Evolutionary conservation across 106 monocot genomes (phyloP).

Genomic region (Allium cepa): DNA sequence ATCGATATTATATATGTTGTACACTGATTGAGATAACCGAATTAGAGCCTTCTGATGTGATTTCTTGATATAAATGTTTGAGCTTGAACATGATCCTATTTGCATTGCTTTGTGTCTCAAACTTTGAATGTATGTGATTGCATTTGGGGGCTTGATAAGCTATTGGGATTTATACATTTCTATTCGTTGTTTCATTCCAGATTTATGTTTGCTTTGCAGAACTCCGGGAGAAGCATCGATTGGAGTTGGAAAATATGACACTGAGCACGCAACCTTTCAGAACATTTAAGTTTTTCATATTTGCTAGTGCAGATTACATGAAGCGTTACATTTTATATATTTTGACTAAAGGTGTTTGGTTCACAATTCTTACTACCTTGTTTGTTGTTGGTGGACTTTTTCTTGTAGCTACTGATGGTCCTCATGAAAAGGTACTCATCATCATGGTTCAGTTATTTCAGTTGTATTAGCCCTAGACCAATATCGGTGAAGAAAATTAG

Average conservation of each 20-base stretch:
- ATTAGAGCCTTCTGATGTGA: neutral
- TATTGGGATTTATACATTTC: neutral
- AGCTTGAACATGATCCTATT: too few species aligned
- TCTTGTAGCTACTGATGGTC: constrained; percentile 46
- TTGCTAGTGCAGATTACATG: constrained; percentile 38
- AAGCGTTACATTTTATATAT: constrained; percentile 46
- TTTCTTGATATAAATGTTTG: neutral
- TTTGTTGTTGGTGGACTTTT: constrained; percentile 22
- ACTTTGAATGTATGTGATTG: too few species aligned
- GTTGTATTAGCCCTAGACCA: too few species aligned
- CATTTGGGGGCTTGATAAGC: too few species aligned
- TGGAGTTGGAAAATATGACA: constrained; percentile 65
- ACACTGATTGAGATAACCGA: neutral
- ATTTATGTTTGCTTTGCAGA: constrained; percentile 37
- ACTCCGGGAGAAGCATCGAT: constrained; percentile 38
- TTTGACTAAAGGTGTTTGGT: constrained; percentile 30
- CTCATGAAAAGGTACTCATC: constrained; percentile 63
- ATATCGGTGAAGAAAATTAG: too few species aligned
- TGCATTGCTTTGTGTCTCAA: too few species aligned
- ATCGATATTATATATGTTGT: neutral
- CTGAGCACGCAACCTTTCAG: constrained; percentile 59
- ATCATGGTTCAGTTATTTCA: too few species aligned
- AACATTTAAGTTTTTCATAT: constrained; percentile 52
- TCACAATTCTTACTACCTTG: constrained; percentile 27
- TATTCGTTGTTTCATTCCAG: neutral